Conservation (phyloP, 371 early-diverging fungal species). For the Mucor velutinosus region DNA sequence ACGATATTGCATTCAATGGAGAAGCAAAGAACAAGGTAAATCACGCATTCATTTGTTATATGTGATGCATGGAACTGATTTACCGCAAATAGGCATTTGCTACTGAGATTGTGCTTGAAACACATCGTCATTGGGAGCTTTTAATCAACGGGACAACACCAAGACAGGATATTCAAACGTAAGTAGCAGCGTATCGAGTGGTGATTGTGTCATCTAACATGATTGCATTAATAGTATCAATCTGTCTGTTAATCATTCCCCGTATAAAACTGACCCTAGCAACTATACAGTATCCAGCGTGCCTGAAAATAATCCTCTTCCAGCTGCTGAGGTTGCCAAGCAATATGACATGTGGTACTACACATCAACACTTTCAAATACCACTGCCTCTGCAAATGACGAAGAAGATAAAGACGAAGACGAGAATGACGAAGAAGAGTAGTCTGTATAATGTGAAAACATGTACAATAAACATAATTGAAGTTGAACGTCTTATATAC, state of each 20-base stretch:
- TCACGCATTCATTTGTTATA: neutral
- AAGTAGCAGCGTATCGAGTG: slow-evolving; percentile 23
- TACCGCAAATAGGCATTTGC: slow-evolving; percentile 69
- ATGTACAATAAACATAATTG: neutral
- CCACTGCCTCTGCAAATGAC: neutral
- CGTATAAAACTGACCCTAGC: slow-evolving; percentile 59
- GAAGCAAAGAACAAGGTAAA: slow-evolving; percentile 76
- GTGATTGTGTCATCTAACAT: neutral
- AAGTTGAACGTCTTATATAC: neutral
- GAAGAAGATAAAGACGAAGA: neutral
- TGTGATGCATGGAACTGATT: neutral
- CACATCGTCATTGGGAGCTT: slow-evolving; percentile 90
- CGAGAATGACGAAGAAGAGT: neutral
- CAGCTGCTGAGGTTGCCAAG: slow-evolving; percentile 55
- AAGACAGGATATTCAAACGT: slow-evolving; percentile 62
- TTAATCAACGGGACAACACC: slow-evolving; percentile 73
- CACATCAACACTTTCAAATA: neutral
- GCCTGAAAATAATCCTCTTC: slow-evolving; percentile 44
- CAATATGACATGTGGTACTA: slow-evolving; percentile 83
- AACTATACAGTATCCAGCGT: slow-evolving; percentile 56
- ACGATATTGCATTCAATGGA: slow-evolving; percentile 91
- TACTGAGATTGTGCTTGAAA: slow-evolving; percentile 82
- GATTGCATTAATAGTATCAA: slow-evolving; percentile 49
- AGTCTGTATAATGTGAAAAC: neutral
- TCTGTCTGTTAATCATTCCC: slow-evolving; percentile 64